Percentiles rank a stretch among this genome's conserved stretches.
Evolutionary conservation across 306 rosid genomes (phyloP).

Genomic region (Castanopsis chinensis): DNA sequence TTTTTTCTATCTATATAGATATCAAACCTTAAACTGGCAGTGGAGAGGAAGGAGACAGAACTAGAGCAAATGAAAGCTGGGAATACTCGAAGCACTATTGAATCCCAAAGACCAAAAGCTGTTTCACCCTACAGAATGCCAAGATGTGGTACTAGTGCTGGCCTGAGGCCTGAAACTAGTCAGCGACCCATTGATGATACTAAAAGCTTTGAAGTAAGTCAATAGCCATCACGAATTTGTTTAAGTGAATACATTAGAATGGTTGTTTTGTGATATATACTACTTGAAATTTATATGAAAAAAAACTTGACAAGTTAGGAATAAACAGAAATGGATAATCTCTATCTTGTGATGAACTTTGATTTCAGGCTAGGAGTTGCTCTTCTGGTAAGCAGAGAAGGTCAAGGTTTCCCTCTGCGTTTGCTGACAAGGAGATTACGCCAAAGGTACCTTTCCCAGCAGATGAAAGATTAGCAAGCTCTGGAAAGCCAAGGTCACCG

Average conservation of each 20-base stretch:
- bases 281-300: constrained; percentile 1
- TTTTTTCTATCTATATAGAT: constrained; percentile 37
- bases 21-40: constrained; percentile 66
- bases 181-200: constrained; percentile 52
- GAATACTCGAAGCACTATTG: constrained; percentile 36
- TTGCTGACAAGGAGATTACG: constrained; percentile 56
- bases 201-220: constrained; percentile 58
- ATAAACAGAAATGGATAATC: background rate
- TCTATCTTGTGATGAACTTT: background rate
- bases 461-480: constrained; percentile 61
- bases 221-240: background rate
- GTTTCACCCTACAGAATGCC: constrained; percentile 81
- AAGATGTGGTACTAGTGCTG: constrained; percentile 41
- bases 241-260: background rate
- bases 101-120: constrained; percentile 66
- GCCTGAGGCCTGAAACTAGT: constrained; percentile 51
- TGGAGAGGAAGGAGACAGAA: constrained; percentile 84
- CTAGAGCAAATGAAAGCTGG: constrained; percentile 65
- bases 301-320: constrained; percentile 5
- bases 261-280: background rate
- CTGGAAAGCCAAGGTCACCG: constrained; percentile 68
- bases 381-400: constrained; percentile 91
- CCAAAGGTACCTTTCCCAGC: constrained; percentile 50
- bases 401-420: constrained; percentile 65
- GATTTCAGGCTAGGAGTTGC: constrained; percentile 75